phyloP scores from a whole-genome alignment of 2,329 filamentous ascomycete species.

The Epichloe sibirici region DNA sequence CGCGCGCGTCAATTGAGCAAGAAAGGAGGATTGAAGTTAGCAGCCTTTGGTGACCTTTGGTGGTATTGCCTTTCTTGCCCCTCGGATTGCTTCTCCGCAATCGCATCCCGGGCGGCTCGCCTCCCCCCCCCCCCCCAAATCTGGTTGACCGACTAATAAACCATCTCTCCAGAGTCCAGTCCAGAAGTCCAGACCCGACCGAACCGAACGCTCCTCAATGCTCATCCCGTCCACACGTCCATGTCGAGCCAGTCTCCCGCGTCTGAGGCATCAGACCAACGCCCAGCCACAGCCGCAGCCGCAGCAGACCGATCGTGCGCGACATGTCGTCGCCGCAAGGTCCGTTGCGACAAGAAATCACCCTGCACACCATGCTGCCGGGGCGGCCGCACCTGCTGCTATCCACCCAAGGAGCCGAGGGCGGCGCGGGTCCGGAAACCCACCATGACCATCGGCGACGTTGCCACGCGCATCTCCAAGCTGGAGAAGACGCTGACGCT shows the following conservation, averaged over 20 bases:
- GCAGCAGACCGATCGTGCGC: constrained; percentile 22
- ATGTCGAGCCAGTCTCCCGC: neutral
- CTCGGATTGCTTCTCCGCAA: no score
- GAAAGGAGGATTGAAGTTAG: no score
- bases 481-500: constrained; percentile 16
- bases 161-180: no score
- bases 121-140: no score
- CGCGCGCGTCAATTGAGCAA: no score
- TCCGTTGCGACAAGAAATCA: constrained; percentile 60
- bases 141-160: no score
- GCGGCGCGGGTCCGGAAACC: constrained; percentile 17
- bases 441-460: constrained; percentile 17
- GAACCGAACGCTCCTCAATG: no score
- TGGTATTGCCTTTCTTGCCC: no score
- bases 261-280: neutral
- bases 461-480: constrained; percentile 23
- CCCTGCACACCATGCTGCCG: constrained; percentile 59
- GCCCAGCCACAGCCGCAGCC: neutral
- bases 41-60: no score
- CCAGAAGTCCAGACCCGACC: no score
- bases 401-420: constrained; percentile 15
- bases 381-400: constrained; percentile 17
- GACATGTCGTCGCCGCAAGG: constrained; percentile 41
- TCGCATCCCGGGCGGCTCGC: no score
- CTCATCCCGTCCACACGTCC: neutral